phyloP scores from a whole-genome alignment of 2,329 filamentous ascomycete species.

The Taxawa tesnikishii region DNA sequence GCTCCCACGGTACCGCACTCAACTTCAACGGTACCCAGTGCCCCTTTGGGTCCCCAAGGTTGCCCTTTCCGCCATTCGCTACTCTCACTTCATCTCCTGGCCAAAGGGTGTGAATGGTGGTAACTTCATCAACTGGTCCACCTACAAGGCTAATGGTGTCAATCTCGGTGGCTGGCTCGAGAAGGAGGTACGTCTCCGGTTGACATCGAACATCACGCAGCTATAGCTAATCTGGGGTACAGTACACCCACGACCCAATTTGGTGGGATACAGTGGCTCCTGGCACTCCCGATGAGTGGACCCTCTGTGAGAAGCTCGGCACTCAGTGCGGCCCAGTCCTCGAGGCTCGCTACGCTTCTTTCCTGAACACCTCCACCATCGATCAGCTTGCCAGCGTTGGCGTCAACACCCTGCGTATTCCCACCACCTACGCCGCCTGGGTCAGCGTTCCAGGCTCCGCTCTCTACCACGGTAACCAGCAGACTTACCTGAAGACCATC shows the following conservation, averaged over 20 bases:
- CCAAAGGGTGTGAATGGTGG: conserved; percentile 5
- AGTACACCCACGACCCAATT: no score
- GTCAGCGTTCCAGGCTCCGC: conserved; percentile 20
- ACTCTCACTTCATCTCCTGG: conserved; percentile 7
- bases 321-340: conserved; percentile 16
- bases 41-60: conserved; percentile 3
- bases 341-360: conserved; percentile 19
- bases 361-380: conserved; percentile 18
- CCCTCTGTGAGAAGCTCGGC: conserved; percentile 18
- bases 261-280: conserved; percentile 16
- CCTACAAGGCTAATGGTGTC: conserved; percentile 12
- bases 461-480: conserved; percentile 22
- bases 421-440: conserved; percentile 25
- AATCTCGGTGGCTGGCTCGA: conserved; percentile 23
- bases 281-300: conserved; percentile 22
- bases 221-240: no score
- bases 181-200: no score
- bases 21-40: conserved; percentile 6
- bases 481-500: conserved; percentile 17
- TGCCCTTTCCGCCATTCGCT: neutral
- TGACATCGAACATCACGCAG: no score
- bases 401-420: conserved; percentile 23
- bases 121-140: conserved; percentile 12
- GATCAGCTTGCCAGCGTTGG: conserved; percentile 20
- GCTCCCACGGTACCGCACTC: conserved; percentile 4